Percentiles rank a stretch among this genome's conserved stretches.
These are phyloP conservation scores for Rhizopogon vinicolor DNA, from an alignment of 768 basidiomycete species.

Conservation along the genomic window DNA sequence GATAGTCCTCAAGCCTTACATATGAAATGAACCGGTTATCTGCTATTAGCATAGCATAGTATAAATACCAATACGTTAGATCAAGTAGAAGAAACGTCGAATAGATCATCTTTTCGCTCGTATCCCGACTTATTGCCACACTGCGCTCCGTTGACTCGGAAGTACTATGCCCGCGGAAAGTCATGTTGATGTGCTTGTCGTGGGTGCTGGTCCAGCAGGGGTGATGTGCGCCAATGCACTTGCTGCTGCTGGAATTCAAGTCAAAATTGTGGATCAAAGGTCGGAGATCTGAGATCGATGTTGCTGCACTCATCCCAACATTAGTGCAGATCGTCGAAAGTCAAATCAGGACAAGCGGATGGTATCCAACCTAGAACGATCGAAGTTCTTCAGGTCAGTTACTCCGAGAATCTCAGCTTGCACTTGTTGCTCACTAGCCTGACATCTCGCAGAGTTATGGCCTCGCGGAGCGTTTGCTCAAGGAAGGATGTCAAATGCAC, in stretches of 20 bases:
- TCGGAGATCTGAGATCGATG: constrained; percentile 7
- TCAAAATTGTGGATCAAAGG: constrained; percentile 46
- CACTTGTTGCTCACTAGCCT: background rate
- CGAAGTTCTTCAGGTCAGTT: constrained; percentile 44
- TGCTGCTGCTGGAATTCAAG: constrained; percentile 36
- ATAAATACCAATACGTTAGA: no score
- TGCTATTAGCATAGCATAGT: no score
- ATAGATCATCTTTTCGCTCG: no score
- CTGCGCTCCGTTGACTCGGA: no score
- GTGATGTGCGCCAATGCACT: constrained; percentile 64
- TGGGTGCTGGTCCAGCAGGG: constrained; percentile 52
- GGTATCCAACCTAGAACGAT: constrained; percentile 52
- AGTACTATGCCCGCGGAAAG: constrained; percentile 19
- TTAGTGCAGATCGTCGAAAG: constrained; percentile 31
- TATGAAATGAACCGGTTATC: no score
- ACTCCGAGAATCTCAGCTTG: background rate
- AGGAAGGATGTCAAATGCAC: constrained; percentile 64
- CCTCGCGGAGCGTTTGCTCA: constrained; percentile 57
- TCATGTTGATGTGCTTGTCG: constrained; percentile 40
- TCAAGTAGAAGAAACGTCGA: no score
- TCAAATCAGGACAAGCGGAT: constrained; percentile 48
- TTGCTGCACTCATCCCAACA: background rate
- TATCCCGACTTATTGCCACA: no score
- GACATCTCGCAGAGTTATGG: constrained; percentile 61
- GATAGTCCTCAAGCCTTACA: no score